A percentile compares a stretch with the other conserved stretches of the same genome.
These are phyloP conservation scores for Mytilinidion resinicola DNA, from an alignment of 495 filamentous ascomycete species.

Conservation along the genomic window DNA sequence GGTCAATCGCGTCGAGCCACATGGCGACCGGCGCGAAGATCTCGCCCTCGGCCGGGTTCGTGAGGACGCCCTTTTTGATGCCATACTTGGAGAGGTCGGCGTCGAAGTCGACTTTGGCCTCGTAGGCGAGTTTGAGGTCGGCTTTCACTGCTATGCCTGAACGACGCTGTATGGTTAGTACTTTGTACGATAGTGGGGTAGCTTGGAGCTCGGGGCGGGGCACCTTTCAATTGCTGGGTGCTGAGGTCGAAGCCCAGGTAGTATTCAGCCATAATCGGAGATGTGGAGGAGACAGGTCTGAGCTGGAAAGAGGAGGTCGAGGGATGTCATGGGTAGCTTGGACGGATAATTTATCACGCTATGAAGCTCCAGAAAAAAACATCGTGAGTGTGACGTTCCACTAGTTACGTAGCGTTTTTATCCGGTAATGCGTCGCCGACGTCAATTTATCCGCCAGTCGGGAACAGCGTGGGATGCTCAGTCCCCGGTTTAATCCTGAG, in stretches of 20 bases:
- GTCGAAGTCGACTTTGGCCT: slow-evolving; percentile 71
- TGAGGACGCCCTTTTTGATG: slow-evolving; percentile 80
- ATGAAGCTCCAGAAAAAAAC: too few species aligned
- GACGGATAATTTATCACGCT: too few species aligned
- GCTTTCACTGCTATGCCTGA: slow-evolving; percentile 73
- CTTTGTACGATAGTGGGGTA: slow-evolving; percentile 14
- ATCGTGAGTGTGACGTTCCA: too few species aligned
- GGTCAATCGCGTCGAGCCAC: slow-evolving; percentile 89
- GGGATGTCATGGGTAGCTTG: too few species aligned
- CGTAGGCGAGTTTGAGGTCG: slow-evolving; percentile 64
- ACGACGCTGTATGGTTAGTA: slow-evolving; percentile 1
- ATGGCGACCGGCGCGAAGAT: slow-evolving; percentile 88
- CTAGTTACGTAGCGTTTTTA: too few species aligned
- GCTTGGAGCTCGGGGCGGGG: slow-evolving; percentile 15
- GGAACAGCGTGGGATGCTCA: too few species aligned
- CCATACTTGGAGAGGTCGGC: slow-evolving; percentile 66
- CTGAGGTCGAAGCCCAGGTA: slow-evolving; percentile 95
- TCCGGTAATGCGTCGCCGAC: too few species aligned
- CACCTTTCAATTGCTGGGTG: slow-evolving; percentile 90
- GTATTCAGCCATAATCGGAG: slow-evolving; percentile 45
- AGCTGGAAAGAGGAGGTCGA: not conserved
- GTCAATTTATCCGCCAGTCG: too few species aligned
- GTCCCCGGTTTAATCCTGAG: too few species aligned
- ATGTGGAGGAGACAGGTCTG: not conserved
- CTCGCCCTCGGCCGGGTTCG: slow-evolving; percentile 72